Percentiles rank a stretch among this genome's conserved stretches.
phyloP scores from a whole-genome alignment of 805 yeast species.

The Suhomyces tanzawaensis region DNA sequence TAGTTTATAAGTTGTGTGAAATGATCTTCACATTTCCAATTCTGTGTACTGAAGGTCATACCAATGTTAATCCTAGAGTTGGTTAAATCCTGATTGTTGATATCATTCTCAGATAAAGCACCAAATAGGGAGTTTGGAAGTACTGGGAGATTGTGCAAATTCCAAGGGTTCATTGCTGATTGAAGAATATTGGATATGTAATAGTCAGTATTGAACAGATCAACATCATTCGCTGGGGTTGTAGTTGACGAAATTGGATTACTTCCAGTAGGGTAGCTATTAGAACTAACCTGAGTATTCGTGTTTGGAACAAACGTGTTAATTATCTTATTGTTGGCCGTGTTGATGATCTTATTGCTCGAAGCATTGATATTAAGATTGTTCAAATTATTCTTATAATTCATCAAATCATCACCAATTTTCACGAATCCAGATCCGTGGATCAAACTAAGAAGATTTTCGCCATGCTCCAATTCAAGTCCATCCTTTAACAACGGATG shows the following conservation, averaged over 20 bases:
- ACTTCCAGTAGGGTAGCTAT: not conserved
- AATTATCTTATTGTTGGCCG: conserved; percentile 2
- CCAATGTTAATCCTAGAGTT: conserved; percentile 49
- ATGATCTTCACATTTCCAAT: conserved; percentile 64
- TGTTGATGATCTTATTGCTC: conserved; percentile 7
- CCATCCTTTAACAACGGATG: conserved; percentile 18
- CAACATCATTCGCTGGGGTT: conserved; percentile 8
- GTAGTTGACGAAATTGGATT: not conserved
- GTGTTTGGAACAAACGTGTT: not conserved
- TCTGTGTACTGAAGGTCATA: conserved; percentile 51
- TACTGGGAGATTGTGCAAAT: conserved; percentile 53
- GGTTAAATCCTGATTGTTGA: conserved; percentile 43
- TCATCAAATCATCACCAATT: conserved; percentile 28
- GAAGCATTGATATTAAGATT: conserved; percentile 18
- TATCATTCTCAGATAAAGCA: conserved; percentile 38
- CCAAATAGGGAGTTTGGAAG: conserved; percentile 49
- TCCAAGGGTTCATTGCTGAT: conserved; percentile 49
- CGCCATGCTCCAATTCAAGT: conserved; percentile 27
- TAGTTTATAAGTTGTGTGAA: conserved; percentile 53
- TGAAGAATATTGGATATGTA: conserved; percentile 18
- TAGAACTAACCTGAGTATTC: not conserved
- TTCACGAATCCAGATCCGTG: conserved; percentile 35
- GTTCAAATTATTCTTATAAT: conserved; percentile 22
- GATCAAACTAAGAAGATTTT: conserved; percentile 27
- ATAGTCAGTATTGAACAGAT: conserved; percentile 19